These are phyloP conservation scores for Mycena galericulata DNA, from an alignment of 768 basidiomycete species.

Conservation along the genomic window DNA sequence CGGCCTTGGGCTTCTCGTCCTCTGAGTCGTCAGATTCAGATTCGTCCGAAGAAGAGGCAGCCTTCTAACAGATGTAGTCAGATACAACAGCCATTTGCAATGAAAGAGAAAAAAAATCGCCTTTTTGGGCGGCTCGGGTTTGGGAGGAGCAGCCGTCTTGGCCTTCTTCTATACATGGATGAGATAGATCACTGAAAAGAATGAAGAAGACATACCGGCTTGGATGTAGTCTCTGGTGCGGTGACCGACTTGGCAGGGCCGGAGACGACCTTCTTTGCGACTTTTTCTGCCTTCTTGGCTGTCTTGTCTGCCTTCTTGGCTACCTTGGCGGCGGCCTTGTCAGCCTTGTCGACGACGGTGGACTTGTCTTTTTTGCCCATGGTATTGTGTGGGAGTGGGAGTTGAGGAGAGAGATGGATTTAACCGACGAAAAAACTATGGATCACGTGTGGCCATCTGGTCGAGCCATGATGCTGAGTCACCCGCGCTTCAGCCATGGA, in stretches of 20 bases:
- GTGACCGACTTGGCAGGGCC: slow-evolving; percentile 35
- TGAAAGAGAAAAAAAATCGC: slow-evolving; percentile 4
- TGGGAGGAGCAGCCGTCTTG: slow-evolving; percentile 16
- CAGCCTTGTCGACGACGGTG: slow-evolving; percentile 23
- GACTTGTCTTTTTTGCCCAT: slow-evolving; percentile 62
- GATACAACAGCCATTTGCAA: not conserved
- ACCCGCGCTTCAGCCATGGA: slow-evolving; percentile 2
- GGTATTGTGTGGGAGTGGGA: slow-evolving; percentile 35
- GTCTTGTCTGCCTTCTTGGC: slow-evolving; percentile 56
- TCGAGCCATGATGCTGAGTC: no score
- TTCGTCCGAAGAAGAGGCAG: slow-evolving; percentile 48
- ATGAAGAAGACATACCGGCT: slow-evolving; percentile 38
- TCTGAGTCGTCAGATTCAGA: slow-evolving; percentile 43
- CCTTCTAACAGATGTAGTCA: slow-evolving; percentile 39
- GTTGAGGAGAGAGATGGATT: slow-evolving; percentile 31
- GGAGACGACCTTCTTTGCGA: slow-evolving; percentile 49
- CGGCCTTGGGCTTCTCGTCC: slow-evolving; percentile 63
- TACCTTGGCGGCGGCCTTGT: slow-evolving; percentile 32
- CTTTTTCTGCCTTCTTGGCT: slow-evolving; percentile 43
- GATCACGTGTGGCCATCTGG: no score
- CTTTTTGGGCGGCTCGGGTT: slow-evolving; percentile 45
- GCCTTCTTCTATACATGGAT: slow-evolving; percentile 30
- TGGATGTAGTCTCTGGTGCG: slow-evolving; percentile 32
- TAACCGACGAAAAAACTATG: not conserved
- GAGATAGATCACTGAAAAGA: not conserved